Evolutionary conservation across 805 yeast genomes (phyloP).

Genomic region (Monosporozyma servazzii): DNA sequence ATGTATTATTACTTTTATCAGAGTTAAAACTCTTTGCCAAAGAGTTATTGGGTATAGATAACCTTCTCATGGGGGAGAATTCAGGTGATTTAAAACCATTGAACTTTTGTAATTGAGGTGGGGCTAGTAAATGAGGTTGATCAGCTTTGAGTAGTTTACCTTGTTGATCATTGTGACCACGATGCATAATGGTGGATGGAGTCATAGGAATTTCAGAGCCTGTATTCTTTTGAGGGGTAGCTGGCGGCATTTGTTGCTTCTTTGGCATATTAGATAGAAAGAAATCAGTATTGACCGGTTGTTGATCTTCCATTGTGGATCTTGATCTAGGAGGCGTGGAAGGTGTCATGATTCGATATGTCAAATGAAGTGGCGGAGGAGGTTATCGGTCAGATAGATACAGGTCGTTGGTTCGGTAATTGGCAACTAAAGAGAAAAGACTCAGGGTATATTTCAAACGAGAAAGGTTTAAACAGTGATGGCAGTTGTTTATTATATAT

Average conservation of each 20-base stretch:
- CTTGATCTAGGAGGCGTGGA: constrained; percentile 29
- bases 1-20: not conserved
- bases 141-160: constrained; percentile 8
- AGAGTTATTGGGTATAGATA: constrained; percentile 3
- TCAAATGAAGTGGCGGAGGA: not conserved
- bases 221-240: constrained; percentile 8
- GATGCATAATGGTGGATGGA: constrained; percentile 15
- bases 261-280: constrained; percentile 1
- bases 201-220: constrained; percentile 14
- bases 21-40: constrained; percentile 6
- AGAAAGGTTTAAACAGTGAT: not conserved
- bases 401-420: not conserved
- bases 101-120: constrained; percentile 9
- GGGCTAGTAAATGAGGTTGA: constrained; percentile 8
- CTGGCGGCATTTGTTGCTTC: constrained; percentile 5
- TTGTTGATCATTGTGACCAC: not conserved
- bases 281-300: not conserved
- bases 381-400: not conserved
- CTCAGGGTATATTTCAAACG: not conserved
- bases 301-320: not conserved
- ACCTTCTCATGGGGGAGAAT: constrained; percentile 20
- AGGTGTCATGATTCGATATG: constrained; percentile 17
- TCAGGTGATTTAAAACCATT: constrained; percentile 28
- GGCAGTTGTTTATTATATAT: not conserved
- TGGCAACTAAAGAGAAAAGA: not conserved